Evolutionary conservation across 352 stramenopile species (phyloP), one percentile per base, ranked within the genome.

Genomic region (Ochromonadaceae sp.): DNA sequence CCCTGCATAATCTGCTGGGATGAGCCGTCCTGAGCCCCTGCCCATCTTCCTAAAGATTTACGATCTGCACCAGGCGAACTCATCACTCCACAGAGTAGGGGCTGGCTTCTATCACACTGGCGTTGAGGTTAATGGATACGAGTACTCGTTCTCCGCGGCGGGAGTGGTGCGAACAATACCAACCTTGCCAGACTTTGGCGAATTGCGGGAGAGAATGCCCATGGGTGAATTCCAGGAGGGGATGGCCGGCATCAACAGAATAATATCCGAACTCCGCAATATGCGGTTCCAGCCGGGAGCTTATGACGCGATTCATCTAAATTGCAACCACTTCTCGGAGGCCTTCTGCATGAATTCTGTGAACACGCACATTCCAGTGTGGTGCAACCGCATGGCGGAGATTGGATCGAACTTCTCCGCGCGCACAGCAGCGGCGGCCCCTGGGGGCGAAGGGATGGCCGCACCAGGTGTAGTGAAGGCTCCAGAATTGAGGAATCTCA

Each of bases 291-390:
- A 25, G 35, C 48, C 63, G 31, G 70, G 70, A 2, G 40, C 36
- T 17, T 76, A 74, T 38, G 50, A 69, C 38, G 38, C 70, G 38
- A 35, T 60, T 32, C 73, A 32, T 40, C 75, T 78, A 70, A 92
- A 92, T 68, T 92, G 84, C 74, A 92, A 92, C 70, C 73, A 84
- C 60, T 92, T 88, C 70, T 76, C 79, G 20, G 81, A 92, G 61
- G 80, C 67, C 20, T 57, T 75, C 36, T 26, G 25, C 12, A 77
- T 84, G 35, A 46, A 82, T 39, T 76, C 91, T 42, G 57, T 88
- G 32, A 73, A 71, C 26, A 81, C 78, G 39, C 59, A 81, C n/a
- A 87, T 92, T 50, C 84, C 84, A 0, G 52, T 72, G 44, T 87
- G 84, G 71, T 73, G 91, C 61, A 91, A 92, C 59, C 81, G 84